phyloP scores from a whole-genome alignment of 169 alveolate genomes.

The Theileria sp. region DNA sequence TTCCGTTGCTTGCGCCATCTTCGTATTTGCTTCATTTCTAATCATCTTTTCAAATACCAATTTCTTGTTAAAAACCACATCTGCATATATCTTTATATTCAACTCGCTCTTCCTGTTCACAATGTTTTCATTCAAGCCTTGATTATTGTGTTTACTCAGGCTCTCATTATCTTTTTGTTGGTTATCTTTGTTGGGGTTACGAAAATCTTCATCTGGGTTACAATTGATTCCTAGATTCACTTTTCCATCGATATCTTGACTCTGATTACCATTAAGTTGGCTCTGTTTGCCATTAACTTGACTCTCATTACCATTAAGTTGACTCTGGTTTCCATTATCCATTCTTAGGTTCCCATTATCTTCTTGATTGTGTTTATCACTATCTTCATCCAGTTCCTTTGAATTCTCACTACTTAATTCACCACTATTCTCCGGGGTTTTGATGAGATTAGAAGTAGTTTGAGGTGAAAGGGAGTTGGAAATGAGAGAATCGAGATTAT shows the following conservation, averaged over 20 bases:
- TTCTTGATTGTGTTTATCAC: background rate
- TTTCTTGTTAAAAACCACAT: slow-evolving; percentile 40
- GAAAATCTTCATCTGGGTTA: background rate
- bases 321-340: background rate
- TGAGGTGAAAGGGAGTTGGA: background rate
- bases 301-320: background rate
- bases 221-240: no score
- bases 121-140: no score
- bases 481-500: background rate
- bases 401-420: background rate
- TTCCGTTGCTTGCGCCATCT: slow-evolving; percentile 11
- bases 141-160: no score
- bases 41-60: slow-evolving; percentile 39
- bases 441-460: background rate
- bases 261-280: background rate
- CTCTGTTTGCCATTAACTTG: background rate
- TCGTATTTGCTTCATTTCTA: slow-evolving; percentile 41
- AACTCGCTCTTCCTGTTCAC: background rate
- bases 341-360: background rate
- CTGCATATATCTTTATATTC: slow-evolving; percentile 23
- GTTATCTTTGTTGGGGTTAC: background rate
- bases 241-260: no score
- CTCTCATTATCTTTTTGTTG: no score
- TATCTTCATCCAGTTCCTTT: background rate
- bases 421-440: background rate